A percentile compares a stretch with the other conserved stretches of the same genome.
Conservation (phyloP, 73 alveolate genomes). For the Effrenium voratum region DNA sequence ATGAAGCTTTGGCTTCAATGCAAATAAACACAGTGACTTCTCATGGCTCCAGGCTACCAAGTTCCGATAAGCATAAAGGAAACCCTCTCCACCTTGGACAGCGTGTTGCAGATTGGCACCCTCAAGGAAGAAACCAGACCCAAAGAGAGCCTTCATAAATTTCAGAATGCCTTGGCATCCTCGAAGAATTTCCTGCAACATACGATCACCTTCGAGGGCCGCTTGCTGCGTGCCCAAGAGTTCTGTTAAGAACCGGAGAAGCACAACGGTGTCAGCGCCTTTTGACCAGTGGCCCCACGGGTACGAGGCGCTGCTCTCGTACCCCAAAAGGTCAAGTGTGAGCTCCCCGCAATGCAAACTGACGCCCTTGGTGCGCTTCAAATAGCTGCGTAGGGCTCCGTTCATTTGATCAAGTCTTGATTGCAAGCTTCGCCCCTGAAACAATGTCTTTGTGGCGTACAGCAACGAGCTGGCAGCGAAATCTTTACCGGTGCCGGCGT, state of each 20-base stretch:
- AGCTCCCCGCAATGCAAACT: not conserved
- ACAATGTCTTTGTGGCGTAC: not conserved
- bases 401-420: not conserved
- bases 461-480: not conserved
- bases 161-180: not conserved
- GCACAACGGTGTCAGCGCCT: not conserved
- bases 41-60: not conserved
- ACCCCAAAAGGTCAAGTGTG: constrained; percentile 27
- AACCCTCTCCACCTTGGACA: not conserved
- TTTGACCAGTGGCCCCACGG: constrained; percentile 34
- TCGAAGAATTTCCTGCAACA: not conserved
- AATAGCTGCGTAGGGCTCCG: not conserved
- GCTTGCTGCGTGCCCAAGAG: not conserved
- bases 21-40: not conserved
- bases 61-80: not conserved
- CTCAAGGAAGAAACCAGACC: not conserved
- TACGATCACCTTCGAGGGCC: not conserved
- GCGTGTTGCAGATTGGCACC: not conserved
- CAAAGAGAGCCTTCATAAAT: not conserved
- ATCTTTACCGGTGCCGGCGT: constrained; percentile 11
- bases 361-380: not conserved
- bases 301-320: not conserved
- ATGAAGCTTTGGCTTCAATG: not conserved
- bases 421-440: not conserved
- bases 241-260: not conserved